Base-by-base conservation (phyloP, 805 yeast genomes). In the Yamadazyma laniorum region DNA sequence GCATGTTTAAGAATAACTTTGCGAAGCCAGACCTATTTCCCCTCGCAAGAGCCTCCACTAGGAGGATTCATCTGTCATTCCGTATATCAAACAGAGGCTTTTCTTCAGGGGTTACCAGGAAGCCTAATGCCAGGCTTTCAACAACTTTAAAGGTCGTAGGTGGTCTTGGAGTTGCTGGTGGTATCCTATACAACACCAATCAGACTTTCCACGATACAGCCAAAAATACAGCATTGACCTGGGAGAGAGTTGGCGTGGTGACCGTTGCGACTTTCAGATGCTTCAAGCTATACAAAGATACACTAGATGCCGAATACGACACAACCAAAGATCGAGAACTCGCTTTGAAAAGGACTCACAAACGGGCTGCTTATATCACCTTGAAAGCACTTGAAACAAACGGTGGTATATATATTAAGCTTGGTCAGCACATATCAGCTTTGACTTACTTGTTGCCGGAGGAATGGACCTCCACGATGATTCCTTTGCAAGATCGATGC, bases 401-500 rank as follows among this genome's bases (percentile, higher is more conserved):
- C 54, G 97, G 96, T 13, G 99, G 99, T 1, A 74, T 93, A 6
- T 93, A 82, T 59, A 93, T 93, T 59, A 93, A 93, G 59, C 66
- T 93, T 30, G 99, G 99, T 9, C 99, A 93, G 58, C 99, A 93
- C 56, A 67, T 93, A 9, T 77, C 90, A 28, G 98, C 98, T 0
- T 73, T 93, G 76, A 86, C 96, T 1, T 93, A 93, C 60, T 65
- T 93, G 22, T 66, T 93, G 34, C 99, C 99, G 0, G 68, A 66
- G 4, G 96, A 93, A 61, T 93, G 99, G 99, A 91, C 98, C 1
- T 79, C 79, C 12, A 82, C 98, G 0, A 93, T 93, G 96, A 72
- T 82, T 23, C 95, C 96, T 1, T 65, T 93, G 36, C 98, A 91
- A 55, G 95, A 90, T 51, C 75, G 77, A 54, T 91, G 98, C 57